phyloP scores from a whole-genome alignment of 1,284 basidiomycete genomes.

The Coniferiporia weirii region DNA sequence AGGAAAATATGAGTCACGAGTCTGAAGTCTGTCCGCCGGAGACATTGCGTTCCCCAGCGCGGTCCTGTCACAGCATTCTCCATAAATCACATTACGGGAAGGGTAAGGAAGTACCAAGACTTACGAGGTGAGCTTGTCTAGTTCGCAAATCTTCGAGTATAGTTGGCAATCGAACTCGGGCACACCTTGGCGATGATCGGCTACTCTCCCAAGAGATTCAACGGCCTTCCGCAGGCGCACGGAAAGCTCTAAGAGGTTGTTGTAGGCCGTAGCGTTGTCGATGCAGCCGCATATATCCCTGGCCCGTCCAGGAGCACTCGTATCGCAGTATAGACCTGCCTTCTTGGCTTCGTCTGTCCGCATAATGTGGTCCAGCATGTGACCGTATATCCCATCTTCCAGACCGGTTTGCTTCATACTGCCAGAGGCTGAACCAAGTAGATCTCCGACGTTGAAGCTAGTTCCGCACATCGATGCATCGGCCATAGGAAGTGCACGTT shows the following conservation, averaged over 20 bases:
- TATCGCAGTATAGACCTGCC: conserved; percentile 5
- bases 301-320: conserved; percentile 25
- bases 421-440: neutral
- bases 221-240: conserved; percentile 53
- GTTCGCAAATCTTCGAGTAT: conserved; percentile 47
- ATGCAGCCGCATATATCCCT: conserved; percentile 54
- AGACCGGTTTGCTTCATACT: conserved; percentile 8
- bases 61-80: neutral
- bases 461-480: neutral
- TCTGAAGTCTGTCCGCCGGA: conserved; percentile 7
- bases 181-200: conserved; percentile 42
- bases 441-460: conserved; percentile 6
- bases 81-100: neutral
- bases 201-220: conserved; percentile 46
- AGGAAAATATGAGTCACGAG: conserved; percentile 7
- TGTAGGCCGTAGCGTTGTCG: conserved; percentile 47
- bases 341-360: conserved; percentile 10
- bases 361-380: conserved; percentile 20
- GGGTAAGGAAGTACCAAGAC: conserved; percentile 23
- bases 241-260: conserved; percentile 55
- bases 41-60: conserved; percentile 13
- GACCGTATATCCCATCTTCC: conserved; percentile 15
- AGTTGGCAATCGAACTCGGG: conserved; percentile 37
- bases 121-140: conserved; percentile 55
- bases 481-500: neutral